A percentile compares a stretch with the other conserved stretches of the same genome.
Evolutionary conservation across 441 rosid species (phyloP).

Genomic region (Melastoma candidum): DNA sequence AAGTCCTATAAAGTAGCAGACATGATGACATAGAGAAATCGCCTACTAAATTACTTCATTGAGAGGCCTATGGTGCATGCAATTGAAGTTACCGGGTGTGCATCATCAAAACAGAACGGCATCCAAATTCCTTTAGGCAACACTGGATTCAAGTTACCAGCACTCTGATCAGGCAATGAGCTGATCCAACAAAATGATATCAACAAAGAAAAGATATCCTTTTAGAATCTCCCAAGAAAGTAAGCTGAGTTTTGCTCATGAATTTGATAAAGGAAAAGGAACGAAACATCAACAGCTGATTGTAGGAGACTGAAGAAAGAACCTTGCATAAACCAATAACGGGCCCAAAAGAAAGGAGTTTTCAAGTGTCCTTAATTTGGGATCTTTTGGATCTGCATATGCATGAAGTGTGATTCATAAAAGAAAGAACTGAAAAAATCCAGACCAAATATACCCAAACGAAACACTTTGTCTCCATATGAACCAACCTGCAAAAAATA

Average conservation of each 20-base stretch:
- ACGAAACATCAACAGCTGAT: background rate
- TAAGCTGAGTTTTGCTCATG: background rate
- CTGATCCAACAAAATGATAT: conserved; percentile 27
- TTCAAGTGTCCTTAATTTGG: conserved; percentile 56
- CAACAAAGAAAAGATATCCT: conserved; percentile 1
- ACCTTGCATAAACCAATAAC: conserved; percentile 71
- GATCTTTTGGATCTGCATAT: conserved; percentile 69
- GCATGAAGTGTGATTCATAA: conserved; percentile 9
- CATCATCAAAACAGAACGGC: conserved; percentile 77
- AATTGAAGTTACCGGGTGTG: conserved; percentile 59
- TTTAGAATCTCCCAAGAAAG: background rate
- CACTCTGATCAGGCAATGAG: conserved; percentile 38
- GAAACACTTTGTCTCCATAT: conserved; percentile 9
- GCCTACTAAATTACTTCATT: background rate
- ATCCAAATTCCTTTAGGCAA: conserved; percentile 79
- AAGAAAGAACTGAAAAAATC: conserved; percentile 6
- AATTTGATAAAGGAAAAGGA: conserved; percentile 12
- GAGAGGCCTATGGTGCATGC: background rate
- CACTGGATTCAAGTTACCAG: conserved; percentile 32
- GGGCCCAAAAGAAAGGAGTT: conserved; percentile 88
- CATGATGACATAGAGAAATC: conserved; percentile 7
- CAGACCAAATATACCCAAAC: conserved; percentile 6
- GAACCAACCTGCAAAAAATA: conserved; percentile 70
- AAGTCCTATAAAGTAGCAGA: conserved; percentile 51
- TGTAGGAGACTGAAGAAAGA: background rate